Evolutionary conservation across 768 basidiomycete species (phyloP).

Genomic region (Mycena pura): DNA sequence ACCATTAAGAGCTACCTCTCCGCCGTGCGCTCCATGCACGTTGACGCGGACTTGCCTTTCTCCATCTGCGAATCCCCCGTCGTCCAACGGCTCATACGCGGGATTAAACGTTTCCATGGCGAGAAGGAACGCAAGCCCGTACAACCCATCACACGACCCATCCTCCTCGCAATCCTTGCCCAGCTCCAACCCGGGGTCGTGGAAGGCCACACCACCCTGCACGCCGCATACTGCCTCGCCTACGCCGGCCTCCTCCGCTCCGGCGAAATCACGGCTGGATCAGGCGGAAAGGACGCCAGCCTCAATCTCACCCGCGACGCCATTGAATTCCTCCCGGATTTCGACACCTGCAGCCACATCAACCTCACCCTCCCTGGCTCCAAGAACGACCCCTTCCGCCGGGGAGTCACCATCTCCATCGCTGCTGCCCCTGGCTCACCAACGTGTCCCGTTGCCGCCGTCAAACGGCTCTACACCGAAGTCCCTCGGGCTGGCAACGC

Average conservation of each 20-base stretch:
- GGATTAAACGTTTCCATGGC: slow-evolving; percentile 29
- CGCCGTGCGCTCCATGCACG: slow-evolving; percentile 30
- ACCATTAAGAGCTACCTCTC: too few relatives aligned
- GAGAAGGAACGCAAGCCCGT: too few relatives aligned
- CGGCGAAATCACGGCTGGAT: not conserved
- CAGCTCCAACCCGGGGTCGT: not conserved
- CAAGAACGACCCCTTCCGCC: not conserved
- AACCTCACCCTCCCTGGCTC: not conserved
- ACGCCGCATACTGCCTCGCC: not conserved
- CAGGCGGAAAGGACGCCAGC: not conserved
- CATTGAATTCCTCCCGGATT: not conserved
- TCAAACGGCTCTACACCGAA: not conserved
- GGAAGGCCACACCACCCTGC: not conserved
- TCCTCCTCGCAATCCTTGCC: not conserved
- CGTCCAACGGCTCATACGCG: slow-evolving; percentile 24
- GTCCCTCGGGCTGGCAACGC: too few relatives aligned
- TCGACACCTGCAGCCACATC: not conserved
- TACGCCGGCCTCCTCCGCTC: not conserved
- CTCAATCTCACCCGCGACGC: not conserved
- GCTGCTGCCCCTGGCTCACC: not conserved
- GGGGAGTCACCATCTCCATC: not conserved
- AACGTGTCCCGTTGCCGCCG: not conserved
- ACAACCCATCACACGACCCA: not conserved
- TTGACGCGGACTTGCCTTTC: slow-evolving; percentile 28
- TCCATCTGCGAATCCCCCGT: slow-evolving; percentile 7